phyloP scores from a whole-genome alignment of 164 flowering plant genomes.

The Brasenia schreberi region DNA sequence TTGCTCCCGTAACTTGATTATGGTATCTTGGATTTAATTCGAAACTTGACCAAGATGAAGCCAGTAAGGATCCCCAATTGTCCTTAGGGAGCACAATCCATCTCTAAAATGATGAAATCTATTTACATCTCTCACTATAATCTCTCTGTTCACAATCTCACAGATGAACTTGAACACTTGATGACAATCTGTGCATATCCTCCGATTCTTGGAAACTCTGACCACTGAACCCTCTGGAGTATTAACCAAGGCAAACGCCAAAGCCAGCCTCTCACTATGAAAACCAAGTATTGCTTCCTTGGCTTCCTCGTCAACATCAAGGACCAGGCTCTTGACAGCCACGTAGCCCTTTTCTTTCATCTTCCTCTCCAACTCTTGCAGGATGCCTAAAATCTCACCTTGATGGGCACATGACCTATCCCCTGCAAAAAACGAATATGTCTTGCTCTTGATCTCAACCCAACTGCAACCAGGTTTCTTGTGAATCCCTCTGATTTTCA shows the following conservation, averaged over 20 bases:
- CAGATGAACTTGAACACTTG: conserved; percentile 48
- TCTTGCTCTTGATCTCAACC: conserved; percentile 38
- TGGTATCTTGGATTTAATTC: neutral
- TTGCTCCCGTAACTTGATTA: neutral
- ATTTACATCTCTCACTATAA: conserved; percentile 55
- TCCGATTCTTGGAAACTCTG: conserved; percentile 58
- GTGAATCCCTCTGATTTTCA: conserved; percentile 34
- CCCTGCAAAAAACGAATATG: conserved; percentile 37
- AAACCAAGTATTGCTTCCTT: conserved; percentile 33
- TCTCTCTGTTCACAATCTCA: conserved; percentile 37
- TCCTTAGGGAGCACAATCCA: conserved; percentile 44
- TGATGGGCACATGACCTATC: conserved; percentile 21
- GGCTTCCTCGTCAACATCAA: conserved; percentile 58
- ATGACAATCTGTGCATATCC: conserved; percentile 62
- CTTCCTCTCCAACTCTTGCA: conserved; percentile 32
- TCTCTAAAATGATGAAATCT: conserved; percentile 56
- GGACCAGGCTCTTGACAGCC: conserved; percentile 24
- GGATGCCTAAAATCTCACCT: conserved; percentile 18
- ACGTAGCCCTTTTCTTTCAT: conserved; percentile 48
- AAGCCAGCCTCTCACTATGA: conserved; percentile 63
- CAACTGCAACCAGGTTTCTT: conserved; percentile 77
- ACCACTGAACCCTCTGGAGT: conserved; percentile 39
- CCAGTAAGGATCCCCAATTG: conserved; percentile 31
- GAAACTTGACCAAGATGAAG: neutral
- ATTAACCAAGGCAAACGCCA: conserved; percentile 45